These are phyloP conservation scores for Sporormia fimetaria DNA, from an alignment of 495 filamentous ascomycete species.

Conservation along the genomic window DNA sequence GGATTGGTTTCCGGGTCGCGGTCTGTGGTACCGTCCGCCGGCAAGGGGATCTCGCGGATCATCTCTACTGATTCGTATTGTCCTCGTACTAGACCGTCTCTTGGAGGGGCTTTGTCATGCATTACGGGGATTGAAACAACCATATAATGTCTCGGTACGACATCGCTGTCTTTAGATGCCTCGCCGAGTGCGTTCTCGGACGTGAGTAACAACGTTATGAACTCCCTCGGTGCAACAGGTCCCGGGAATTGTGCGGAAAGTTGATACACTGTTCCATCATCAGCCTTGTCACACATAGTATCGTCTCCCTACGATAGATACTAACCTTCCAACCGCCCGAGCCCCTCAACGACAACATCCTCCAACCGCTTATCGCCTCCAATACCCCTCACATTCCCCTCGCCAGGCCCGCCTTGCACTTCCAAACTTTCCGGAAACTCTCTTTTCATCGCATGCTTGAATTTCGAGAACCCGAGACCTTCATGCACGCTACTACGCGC, in stretches of 20 bases:
- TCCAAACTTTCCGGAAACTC: conserved; percentile 57
- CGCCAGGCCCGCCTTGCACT: conserved; percentile 46
- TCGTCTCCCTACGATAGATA: background rate
- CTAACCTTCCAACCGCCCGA: conserved; percentile 49
- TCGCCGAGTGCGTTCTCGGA: conserved; percentile 34
- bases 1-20: conserved; percentile 49
- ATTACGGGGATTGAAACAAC: conserved; percentile 73
- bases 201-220: conserved; percentile 64
- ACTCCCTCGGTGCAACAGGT: conserved; percentile 78
- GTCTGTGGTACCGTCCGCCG: conserved; percentile 29
- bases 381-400: conserved; percentile 69
- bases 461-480: conserved; percentile 60
- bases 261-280: conserved; percentile 51
- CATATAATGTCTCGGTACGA: conserved; percentile 56
- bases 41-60: conserved; percentile 64
- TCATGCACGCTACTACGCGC: conserved; percentile 74
- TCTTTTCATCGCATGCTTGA: conserved; percentile 45
- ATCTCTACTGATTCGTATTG: conserved; percentile 88
- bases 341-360: conserved; percentile 40
- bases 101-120: conserved; percentile 58
- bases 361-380: conserved; percentile 67
- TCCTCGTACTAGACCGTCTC: conserved; percentile 64
- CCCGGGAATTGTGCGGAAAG: conserved; percentile 83
- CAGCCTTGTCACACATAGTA: conserved; percentile 21
- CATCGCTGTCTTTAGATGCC: conserved; percentile 21